phyloP scores from a whole-genome alignment of 2,329 filamentous ascomycete species.

The Pyricularia sp. region DNA sequence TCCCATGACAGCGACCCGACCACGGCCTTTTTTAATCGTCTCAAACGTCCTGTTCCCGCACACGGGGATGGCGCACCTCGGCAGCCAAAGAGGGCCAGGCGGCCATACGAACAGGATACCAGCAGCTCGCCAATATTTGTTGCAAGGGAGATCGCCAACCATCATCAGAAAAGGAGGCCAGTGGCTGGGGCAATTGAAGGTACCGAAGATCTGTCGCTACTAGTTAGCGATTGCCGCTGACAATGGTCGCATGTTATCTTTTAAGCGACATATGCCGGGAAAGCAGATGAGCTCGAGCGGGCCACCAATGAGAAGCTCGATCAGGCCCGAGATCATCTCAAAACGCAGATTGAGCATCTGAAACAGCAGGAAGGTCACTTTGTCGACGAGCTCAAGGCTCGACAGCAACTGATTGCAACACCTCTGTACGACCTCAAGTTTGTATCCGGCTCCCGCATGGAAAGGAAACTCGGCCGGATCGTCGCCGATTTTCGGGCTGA shows the following conservation, averaged over 20 bases:
- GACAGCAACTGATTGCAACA: neutral
- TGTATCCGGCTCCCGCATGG: neutral
- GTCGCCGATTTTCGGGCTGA: neutral
- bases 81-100: neutral
- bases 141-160: neutral
- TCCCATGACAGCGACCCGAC: neutral
- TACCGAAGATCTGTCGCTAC: neutral
- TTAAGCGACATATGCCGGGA: neutral
- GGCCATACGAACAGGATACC: neutral
- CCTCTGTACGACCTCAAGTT: neutral
- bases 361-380: neutral
- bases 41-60: neutral
- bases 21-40: constrained; percentile 1
- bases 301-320: neutral
- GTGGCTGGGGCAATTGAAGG: neutral
- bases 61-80: neutral
- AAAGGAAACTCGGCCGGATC: neutral
- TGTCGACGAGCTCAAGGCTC: neutral
- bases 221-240: neutral
- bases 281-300: neutral
- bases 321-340: neutral
- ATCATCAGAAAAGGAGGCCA: neutral
- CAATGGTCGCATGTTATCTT: neutral
- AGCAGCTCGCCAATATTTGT: neutral
- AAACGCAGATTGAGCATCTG: neutral